phyloP scores from a whole-genome alignment of 352 stramenopile species.

The Phytophthora hybrid region DNA sequence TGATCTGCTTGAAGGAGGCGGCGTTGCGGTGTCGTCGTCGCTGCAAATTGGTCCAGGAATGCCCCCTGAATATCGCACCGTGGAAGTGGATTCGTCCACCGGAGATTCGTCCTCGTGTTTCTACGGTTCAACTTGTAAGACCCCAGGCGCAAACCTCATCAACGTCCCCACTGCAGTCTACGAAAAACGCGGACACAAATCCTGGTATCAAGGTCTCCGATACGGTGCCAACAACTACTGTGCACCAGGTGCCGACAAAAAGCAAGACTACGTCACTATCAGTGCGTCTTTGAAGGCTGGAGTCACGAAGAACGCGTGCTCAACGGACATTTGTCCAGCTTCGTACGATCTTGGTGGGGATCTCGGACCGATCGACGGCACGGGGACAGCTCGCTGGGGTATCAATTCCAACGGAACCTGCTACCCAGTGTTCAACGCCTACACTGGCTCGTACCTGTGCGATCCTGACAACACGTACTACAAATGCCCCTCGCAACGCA shows the following conservation, averaged over 20 bases:
- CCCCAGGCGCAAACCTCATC: constrained; percentile 50
- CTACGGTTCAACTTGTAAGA: constrained; percentile 54
- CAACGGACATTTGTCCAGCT: constrained; percentile 34
- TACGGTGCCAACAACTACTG: constrained; percentile 64
- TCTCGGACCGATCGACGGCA: constrained; percentile 33
- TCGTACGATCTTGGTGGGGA: constrained; percentile 46
- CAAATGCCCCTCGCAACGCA: constrained; percentile 35
- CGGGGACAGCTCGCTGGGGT: constrained; percentile 46
- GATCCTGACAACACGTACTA: constrained; percentile 50
- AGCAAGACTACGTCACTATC: constrained; percentile 29
- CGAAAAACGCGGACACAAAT: constrained; percentile 52
- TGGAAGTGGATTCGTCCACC: constrained; percentile 42
- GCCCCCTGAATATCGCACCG: constrained; percentile 58
- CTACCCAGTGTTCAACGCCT: constrained; percentile 64
- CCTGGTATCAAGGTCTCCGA: constrained; percentile 69
- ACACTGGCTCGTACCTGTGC: constrained; percentile 63
- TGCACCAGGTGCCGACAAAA: constrained; percentile 8
- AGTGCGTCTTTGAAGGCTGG: constrained; percentile 28
- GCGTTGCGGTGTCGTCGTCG: constrained; percentile 75
- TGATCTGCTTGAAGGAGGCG: constrained; percentile 92
- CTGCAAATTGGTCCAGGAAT: constrained; percentile 81
- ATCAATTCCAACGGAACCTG: constrained; percentile 76
- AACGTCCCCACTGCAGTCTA: constrained; percentile 44
- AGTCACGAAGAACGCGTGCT: constrained; percentile 42
- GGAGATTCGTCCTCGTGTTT: constrained; percentile 45